Evolutionary conservation across 768 basidiomycete genomes (phyloP).

Genomic region (Cystofilobasidium ferigula): DNA sequence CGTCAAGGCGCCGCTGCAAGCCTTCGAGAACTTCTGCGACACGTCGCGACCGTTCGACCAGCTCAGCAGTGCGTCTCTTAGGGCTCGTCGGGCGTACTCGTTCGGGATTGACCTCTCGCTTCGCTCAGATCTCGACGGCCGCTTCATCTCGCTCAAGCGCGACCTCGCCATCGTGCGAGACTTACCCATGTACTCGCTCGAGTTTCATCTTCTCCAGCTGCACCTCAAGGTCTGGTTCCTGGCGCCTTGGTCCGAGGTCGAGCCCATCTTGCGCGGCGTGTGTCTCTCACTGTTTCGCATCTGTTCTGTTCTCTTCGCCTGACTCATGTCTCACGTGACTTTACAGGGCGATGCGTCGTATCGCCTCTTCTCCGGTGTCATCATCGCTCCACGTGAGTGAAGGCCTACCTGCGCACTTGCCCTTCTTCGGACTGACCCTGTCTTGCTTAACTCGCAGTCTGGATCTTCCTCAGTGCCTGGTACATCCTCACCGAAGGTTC

Average conservation of each 20-base stretch:
- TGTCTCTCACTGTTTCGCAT: not conserved
- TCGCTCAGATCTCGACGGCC: not conserved
- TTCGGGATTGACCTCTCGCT: not conserved
- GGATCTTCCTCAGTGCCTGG: not conserved
- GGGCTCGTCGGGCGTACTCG: not conserved
- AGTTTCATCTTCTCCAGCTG: not conserved
- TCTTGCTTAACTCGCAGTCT: not conserved
- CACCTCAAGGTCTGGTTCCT: not conserved
- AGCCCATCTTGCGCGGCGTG: not conserved
- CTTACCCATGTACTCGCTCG: not conserved
- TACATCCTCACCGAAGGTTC: not conserved
- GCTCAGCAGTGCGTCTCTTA: not conserved
- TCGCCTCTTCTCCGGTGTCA: not conserved
- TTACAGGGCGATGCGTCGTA: not conserved
- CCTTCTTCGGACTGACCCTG: not conserved
- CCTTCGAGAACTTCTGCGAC: not conserved
- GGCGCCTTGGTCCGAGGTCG: not conserved
- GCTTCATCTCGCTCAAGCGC: not conserved
- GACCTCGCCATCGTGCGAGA: not conserved
- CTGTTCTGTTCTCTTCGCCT: not conserved
- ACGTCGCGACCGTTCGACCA: not conserved
- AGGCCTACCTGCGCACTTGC: not conserved
- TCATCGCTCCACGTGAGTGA: not conserved
- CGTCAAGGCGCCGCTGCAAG: not conserved
- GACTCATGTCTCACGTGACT: not conserved